A percentile compares a stretch with the other conserved stretches of the same genome.
Conservation (phyloP, 1,284 basidiomycete species). For the Pisolithus thermaeus region DNA sequence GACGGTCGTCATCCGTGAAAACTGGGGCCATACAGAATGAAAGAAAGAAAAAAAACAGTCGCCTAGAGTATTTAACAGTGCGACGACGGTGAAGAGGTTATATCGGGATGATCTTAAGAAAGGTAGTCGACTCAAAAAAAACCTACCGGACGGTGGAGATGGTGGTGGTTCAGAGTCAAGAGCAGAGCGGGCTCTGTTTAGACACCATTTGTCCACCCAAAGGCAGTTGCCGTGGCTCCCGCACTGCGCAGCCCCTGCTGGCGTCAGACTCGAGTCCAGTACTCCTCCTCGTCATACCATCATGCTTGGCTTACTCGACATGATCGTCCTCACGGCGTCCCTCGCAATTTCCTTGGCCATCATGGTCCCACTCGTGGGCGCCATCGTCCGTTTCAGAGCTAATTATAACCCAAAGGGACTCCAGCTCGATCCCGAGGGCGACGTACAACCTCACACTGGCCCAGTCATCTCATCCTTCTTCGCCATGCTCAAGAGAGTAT, state of each 20-base stretch:
- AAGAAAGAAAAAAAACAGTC: too few relatives aligned
- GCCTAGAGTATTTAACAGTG: too few relatives aligned
- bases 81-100: too few relatives aligned
- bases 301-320: slow-evolving; percentile 36
- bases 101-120: too few relatives aligned
- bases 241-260: slow-evolving; percentile 8
- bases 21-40: too few relatives aligned
- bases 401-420: slow-evolving; percentile 82
- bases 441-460: slow-evolving; percentile 69
- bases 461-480: slow-evolving; percentile 59
- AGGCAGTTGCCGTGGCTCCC: slow-evolving; percentile 23
- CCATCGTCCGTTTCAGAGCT: slow-evolving; percentile 68
- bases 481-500: slow-evolving; percentile 69
- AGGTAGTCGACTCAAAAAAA: neutral
- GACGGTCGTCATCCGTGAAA: too few relatives aligned
- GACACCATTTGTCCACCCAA: slow-evolving; percentile 13
- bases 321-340: slow-evolving; percentile 43
- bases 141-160: slow-evolving; percentile 12
- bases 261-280: neutral
- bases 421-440: slow-evolving; percentile 74
- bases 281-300: slow-evolving; percentile 14
- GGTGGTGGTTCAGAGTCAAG: slow-evolving; percentile 37
- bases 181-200: slow-evolving; percentile 17
- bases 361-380: slow-evolving; percentile 60
- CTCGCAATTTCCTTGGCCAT: slow-evolving; percentile 47